phyloP scores from a whole-genome alignment of 202 grass and related monocot species.

The Schoenoplectus triqueter region DNA sequence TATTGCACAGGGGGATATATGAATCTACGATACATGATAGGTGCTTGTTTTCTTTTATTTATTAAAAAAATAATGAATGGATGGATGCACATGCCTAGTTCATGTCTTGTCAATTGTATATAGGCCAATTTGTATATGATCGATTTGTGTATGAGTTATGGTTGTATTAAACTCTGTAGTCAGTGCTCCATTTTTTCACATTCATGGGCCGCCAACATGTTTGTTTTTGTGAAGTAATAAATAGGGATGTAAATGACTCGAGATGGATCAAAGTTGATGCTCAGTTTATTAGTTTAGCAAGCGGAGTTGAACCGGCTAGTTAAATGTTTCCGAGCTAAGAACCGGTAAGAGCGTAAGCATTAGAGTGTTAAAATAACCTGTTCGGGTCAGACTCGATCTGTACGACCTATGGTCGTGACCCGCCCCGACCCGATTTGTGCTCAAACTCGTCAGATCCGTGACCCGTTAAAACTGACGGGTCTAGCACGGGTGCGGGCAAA shows the following conservation, averaged over 20 bases:
- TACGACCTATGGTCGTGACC: no score
- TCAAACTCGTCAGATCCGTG: no score
- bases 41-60: neutral
- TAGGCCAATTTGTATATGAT: slow-evolving; percentile 31
- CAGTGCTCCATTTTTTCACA: slow-evolving; percentile 9
- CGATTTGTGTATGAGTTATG: slow-evolving; percentile 22
- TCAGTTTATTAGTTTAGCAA: no score
- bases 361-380: no score
- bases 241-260: neutral
- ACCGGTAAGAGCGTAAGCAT: no score
- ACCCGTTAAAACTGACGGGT: no score
- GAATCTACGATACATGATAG: neutral
- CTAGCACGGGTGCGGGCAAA: no score
- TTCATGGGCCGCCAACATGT: slow-evolving; percentile 12
- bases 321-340: neutral
- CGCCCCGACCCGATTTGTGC: no score
- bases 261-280: no score
- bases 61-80: neutral
- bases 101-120: slow-evolving; percentile 31
- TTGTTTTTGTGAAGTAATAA: slow-evolving; percentile 13
- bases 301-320: no score
- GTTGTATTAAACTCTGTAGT: slow-evolving; percentile 14
- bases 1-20: neutral
- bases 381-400: no score
- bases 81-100: slow-evolving; percentile 22